Evolutionary conservation across 2,329 filamentous ascomycete species (phyloP), one percentile per base, ranked within the genome.

Genomic region (Claviceps sp.): DNA sequence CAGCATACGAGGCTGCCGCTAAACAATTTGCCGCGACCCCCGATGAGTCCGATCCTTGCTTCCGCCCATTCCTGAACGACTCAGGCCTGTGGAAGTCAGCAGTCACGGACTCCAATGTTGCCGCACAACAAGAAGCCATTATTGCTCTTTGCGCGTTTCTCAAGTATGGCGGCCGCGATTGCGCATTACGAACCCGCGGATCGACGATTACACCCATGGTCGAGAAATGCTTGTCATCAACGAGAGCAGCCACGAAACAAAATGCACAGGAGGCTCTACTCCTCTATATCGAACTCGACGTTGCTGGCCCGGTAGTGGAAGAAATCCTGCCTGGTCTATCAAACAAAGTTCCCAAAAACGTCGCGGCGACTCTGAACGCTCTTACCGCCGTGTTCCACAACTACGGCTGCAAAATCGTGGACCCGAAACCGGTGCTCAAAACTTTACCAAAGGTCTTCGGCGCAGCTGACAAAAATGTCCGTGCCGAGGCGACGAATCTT

Each of bases 391-490:
- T 97, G 54, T 93, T 87, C 64, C 89, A 96, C 67, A 93, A 88
- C 63, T 98, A 90, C 66, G 93, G 94, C 53, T 94, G 89, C 73
- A 95, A 95, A 69, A 82, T 89, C 18, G 84, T 93, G 48, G 93
- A 98, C 63, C 89, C 94, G 3, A 96, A 98, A 65, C 85, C 88
- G 1, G 82, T 94, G 20, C 77, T 97, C 54, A 97, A 97, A 65
- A 72, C 79, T 11, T 74, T 98, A 2, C 89, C 93, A 3, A 95
- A 95, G 64, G 85, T 84, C 2, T 98, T 96, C 64, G 89, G 88
- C 20, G 93, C 97, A 65, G 91, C 93, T 36, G 93, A 98, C 75
- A 98, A 98, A 70, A 97, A 97, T 65, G 88, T 98, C 16, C 85
- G 93, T 68, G 89, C 90, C 3, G 93, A 96, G 66, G 89, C 90